A percentile compares a stretch with the other conserved stretches of the same genome.
phyloP scores from a whole-genome alignment of 23 red algal species.

The Cyanidium caldarium region DNA sequence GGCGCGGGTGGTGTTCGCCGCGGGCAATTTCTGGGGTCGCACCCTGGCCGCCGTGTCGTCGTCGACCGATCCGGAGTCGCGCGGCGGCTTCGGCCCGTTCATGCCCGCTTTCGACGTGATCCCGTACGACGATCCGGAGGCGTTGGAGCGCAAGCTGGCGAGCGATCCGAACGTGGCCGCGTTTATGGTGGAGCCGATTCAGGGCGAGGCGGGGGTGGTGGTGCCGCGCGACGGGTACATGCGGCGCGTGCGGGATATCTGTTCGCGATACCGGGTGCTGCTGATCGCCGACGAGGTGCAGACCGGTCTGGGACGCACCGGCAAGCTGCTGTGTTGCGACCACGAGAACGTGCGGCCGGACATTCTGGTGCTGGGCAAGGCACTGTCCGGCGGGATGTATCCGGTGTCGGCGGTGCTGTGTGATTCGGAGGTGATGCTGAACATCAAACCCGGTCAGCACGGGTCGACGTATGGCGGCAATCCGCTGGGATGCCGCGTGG shows the following conservation, averaged over 20 bases:
- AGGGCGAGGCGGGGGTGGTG: constrained; percentile 94
- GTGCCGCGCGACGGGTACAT: constrained; percentile 72
- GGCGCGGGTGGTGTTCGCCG: constrained; percentile 60
- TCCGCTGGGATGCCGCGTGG: constrained; percentile 73
- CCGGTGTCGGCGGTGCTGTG: constrained; percentile 80
- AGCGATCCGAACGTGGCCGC: constrained; percentile 59
- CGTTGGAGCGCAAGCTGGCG: constrained; percentile 35
- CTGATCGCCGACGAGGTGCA: constrained; percentile 98
- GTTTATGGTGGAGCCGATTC: constrained; percentile 97
- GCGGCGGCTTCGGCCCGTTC: constrained; percentile 78
- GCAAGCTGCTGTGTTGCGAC: constrained; percentile 52
- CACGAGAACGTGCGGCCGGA: constrained; percentile 71
- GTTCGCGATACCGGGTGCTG: constrained; percentile 55
- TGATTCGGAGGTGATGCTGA: constrained; percentile 51
- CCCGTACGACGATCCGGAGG: constrained; percentile 50
- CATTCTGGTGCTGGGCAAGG: constrained; percentile 88
- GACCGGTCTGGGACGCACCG: constrained; percentile 74
- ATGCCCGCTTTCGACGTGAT: constrained; percentile 57
- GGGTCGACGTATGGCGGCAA: constrained; percentile 99
- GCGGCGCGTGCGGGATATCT: constrained; percentile 32
- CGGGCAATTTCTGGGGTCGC: constrained; percentile 85
- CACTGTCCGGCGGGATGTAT: constrained; percentile 71
- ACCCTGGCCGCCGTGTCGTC: constrained; percentile 66
- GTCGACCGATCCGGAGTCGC: constrained; percentile 34
- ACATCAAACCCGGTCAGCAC: constrained; percentile 61